Evolutionary conservation across 768 basidiomycete genomes (phyloP).

Genomic region (Pilatotrama ljubarskyi): DNA sequence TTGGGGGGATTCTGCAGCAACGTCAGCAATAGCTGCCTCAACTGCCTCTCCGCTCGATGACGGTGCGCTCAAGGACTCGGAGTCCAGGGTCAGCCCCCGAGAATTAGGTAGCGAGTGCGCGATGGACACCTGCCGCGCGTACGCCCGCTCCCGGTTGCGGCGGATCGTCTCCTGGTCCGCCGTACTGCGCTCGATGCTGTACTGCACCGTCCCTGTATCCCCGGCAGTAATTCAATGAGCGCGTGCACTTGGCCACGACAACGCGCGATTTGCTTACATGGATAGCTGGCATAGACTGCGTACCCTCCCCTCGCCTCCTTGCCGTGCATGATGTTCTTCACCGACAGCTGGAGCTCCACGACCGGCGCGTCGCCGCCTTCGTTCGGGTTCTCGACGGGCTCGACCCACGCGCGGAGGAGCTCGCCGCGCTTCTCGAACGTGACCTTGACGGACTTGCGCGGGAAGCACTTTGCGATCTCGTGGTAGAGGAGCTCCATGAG

Average conservation of each 20-base stretch:
- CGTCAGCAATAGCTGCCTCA: not conserved
- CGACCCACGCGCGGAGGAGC: conserved; percentile 64
- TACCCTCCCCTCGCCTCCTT: conserved; percentile 34
- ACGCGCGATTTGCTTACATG: conserved; percentile 7
- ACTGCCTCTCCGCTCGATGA: not conserved
- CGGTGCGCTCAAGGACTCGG: not conserved
- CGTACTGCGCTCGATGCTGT: conserved; percentile 7
- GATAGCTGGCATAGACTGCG: conserved; percentile 8
- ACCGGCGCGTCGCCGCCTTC: conserved; percentile 45
- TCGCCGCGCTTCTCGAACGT: conserved; percentile 57
- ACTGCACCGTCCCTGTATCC: conserved; percentile 22
- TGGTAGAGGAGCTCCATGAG: conserved; percentile 68
- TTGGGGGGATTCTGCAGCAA: no score
- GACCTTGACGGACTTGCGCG: conserved; percentile 56
- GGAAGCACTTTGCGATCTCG: conserved; percentile 60
- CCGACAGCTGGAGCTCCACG: conserved; percentile 55
- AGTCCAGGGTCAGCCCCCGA: not conserved
- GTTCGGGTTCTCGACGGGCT: conserved; percentile 54
- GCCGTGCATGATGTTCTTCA: conserved; percentile 46
- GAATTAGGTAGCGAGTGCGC: not conserved
- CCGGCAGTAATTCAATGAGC: not conserved
- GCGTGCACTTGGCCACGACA: not conserved
- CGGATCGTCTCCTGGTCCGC: conserved; percentile 10
- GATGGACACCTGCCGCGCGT: conserved; percentile 15
- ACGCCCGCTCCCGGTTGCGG: conserved; percentile 11